A percentile compares a stretch with the other conserved stretches of the same genome.
These are phyloP conservation scores for Nigrospora sphaerica DNA, from an alignment of 2,329 filamentous ascomycete genomes.

Conservation along the genomic window DNA sequence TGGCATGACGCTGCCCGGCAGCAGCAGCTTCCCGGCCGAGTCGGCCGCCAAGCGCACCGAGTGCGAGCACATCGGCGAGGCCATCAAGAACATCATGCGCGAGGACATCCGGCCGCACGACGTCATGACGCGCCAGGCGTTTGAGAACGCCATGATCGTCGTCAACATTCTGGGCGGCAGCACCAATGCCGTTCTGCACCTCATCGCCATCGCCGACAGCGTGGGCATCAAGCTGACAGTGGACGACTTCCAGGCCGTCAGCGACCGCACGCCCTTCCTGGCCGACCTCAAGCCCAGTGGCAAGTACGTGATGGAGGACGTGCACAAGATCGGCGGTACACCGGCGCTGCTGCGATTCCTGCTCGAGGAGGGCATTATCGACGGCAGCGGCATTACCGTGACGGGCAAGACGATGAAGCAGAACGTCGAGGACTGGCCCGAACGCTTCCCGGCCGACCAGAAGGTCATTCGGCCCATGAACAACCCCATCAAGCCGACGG, in stretches of 20 bases:
- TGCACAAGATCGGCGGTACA: conserved; percentile 81
- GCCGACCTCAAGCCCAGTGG: conserved; percentile 81
- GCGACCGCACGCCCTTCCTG: conserved; percentile 70
- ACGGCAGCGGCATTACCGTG: conserved; percentile 74
- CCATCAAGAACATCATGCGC: conserved; percentile 66
- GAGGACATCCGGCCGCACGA: conserved; percentile 73
- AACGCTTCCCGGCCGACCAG: conserved; percentile 64
- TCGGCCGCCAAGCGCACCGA: conserved; percentile 64
- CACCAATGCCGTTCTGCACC: conserved; percentile 78
- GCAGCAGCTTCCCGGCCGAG: conserved; percentile 72
- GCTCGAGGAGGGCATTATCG: conserved; percentile 72
- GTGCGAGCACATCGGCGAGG: conserved; percentile 63
- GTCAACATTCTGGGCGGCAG: conserved; percentile 78
- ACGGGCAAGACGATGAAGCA: conserved; percentile 86
- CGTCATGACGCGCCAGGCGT: conserved; percentile 72
- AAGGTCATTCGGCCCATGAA: conserved; percentile 72
- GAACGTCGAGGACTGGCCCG: conserved; percentile 71
- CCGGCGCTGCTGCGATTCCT: conserved; percentile 84
- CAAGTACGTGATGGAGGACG: conserved; percentile 78
- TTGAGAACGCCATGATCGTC: conserved; percentile 79
- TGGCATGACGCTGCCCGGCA: conserved; percentile 75
- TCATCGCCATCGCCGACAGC: conserved; percentile 77
- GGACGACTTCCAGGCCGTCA: conserved; percentile 80
- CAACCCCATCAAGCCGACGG: conserved; percentile 80
- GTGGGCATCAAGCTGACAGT: conserved; percentile 77